Evolutionary conservation across 805 yeast genomes (phyloP).

Genomic region (Candida sakaeoensis): DNA sequence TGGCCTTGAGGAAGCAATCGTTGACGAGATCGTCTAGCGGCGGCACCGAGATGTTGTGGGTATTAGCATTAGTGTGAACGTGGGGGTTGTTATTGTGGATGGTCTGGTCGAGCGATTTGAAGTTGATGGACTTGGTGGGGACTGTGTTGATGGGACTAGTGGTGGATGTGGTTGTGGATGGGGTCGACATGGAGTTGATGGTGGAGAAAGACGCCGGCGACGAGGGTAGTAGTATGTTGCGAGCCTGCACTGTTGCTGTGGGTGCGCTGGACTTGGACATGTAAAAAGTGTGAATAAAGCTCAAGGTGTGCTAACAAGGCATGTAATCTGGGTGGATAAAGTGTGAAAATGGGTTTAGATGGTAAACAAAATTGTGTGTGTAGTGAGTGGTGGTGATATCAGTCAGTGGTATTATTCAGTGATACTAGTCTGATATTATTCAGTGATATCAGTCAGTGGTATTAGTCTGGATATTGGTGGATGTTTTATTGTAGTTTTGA

Average conservation of each 20-base stretch:
- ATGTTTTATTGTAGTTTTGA: too few relatives aligned
- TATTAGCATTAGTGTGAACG: too few relatives aligned
- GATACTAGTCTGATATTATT: too few relatives aligned
- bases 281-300: not conserved
- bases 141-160: constrained; percentile 1
- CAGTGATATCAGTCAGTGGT: too few relatives aligned
- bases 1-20: constrained; percentile 27
- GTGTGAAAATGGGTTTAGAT: too few relatives aligned
- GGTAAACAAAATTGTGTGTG: too few relatives aligned
- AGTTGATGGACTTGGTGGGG: constrained; percentile 5
- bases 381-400: too few relatives aligned
- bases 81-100: constrained; percentile 1
- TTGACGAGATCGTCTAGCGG: constrained; percentile 25
- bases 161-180: not conserved
- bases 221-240: constrained; percentile 1
- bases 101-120: constrained; percentile 2
- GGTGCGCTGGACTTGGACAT: not conserved
- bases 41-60: constrained; percentile 6
- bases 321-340: too few relatives aligned
- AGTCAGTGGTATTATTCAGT: too few relatives aligned
- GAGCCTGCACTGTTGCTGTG: not conserved
- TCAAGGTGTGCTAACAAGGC: not conserved
- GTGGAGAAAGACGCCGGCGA: not conserved
- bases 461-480: too few relatives aligned
- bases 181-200: not conserved